Base-by-base conservation (phyloP, 306 rosid genomes). In the Vigna angularis region DNA sequence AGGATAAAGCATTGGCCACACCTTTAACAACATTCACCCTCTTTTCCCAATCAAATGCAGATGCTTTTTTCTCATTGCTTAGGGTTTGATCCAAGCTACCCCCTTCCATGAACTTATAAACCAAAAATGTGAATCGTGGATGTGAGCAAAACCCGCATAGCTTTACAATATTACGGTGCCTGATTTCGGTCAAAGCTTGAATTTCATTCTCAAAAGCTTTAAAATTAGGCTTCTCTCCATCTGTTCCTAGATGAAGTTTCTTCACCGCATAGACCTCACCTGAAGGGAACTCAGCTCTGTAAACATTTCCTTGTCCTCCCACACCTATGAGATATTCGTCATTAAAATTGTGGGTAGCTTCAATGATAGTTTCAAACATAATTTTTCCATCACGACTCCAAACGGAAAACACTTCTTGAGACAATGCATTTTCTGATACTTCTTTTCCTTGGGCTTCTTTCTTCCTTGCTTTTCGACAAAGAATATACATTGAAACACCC, bases 351-450 rank as follows among this genome's bases (percentile, higher is more conserved):
- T 75, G 5, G 3, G 77, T 75, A 7, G 81, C 85, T 75, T 68
- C 81, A 75, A 81, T 68, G 49, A 81, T 75, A 15, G 61, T 59
- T 9, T 81, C 45, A 13, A 58, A 75, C 32, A 26, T 1, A 55
- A 75, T 17, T 81, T 75, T 59, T 7, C 81, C 66, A 79, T 72
- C 83, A 51, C 13, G 66, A 13, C 78, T 51, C 78, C 78, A 79
- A 68, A 50, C 49, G 24, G 83, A 70, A 71, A 79, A 79, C 12
- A 49, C 45, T 61, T 79, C 56, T 59, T 59, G 20, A 8, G 36
- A 26, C 17, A 22, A 49, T 44, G 34, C 34, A 30, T 30, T 30
- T 30, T 30, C 34, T 30, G 34, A 30, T 30, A 4, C 34, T 26
- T 61, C 0, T 20, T 55, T 55, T 9, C 17, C 74, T 7, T 52